Percentiles rank a stretch among this genome's conserved stretches.
These are phyloP conservation scores for Cercophora newfieldiana DNA, from an alignment of 495 filamentous ascomycete genomes.

Conservation along the genomic window DNA sequence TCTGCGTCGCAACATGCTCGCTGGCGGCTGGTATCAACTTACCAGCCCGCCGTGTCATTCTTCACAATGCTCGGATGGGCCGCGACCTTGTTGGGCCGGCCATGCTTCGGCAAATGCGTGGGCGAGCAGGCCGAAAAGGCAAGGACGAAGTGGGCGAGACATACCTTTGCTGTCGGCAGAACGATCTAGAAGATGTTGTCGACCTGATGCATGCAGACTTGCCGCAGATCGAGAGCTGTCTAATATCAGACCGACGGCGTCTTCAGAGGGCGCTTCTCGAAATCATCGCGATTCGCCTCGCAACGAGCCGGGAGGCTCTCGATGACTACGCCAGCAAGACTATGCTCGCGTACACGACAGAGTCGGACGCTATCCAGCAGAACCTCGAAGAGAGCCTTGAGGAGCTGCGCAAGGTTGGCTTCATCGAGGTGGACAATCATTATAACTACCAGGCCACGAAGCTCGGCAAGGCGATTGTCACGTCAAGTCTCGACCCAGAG, in stretches of 20 bases:
- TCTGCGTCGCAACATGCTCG: slow-evolving; percentile 79
- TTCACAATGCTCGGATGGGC: slow-evolving; percentile 77
- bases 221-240: slow-evolving; percentile 68
- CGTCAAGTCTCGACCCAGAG: slow-evolving; percentile 70
- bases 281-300: slow-evolving; percentile 69
- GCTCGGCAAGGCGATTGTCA: slow-evolving; percentile 71
- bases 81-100: slow-evolving; percentile 73
- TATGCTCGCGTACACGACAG: slow-evolving; percentile 59
- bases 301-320: slow-evolving; percentile 65
- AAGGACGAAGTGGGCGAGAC: slow-evolving; percentile 81
- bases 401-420: slow-evolving; percentile 52
- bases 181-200: slow-evolving; percentile 68
- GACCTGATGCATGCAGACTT: slow-evolving; percentile 73
- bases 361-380: slow-evolving; percentile 42
- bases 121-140: slow-evolving; percentile 78
- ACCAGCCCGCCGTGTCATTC: slow-evolving; percentile 72
- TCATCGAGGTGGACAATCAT: slow-evolving; percentile 57
- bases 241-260: slow-evolving; percentile 66
- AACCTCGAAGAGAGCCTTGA: slow-evolving; percentile 58
- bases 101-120: slow-evolving; percentile 83
- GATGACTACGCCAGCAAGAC: slow-evolving; percentile 72
- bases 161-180: slow-evolving; percentile 70
- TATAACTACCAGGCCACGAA: slow-evolving; percentile 59
- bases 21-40: slow-evolving; percentile 83
- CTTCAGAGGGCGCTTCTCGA: slow-evolving; percentile 74